Base-by-base conservation (phyloP, 176 grass and related monocot genomes). In the Tuctoria greenei region DNA sequence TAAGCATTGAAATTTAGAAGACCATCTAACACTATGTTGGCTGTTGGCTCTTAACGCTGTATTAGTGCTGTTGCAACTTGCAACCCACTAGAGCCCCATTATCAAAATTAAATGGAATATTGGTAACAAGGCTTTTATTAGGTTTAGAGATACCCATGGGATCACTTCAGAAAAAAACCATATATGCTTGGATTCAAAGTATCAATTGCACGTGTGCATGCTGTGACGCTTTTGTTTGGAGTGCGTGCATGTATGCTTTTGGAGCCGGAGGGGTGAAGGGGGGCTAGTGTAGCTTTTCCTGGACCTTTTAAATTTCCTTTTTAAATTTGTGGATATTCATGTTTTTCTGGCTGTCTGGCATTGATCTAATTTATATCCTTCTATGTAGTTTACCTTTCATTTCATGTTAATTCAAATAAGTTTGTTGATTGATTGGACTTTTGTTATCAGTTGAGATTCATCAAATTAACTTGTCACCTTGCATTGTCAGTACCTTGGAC, bases 401-500 rank as follows among this genome's bases (percentile, higher is more conserved):
- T 6, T 57, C 25, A 47, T 40, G 24, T 28, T 58, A 6, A 4
- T 80, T 36, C 8, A 25, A 21, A 13, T 58, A 61, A 51, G 25
- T 47, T 34, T 67, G 16, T 66, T n/a, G 4, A 40, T 64, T 24
- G 21, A 40, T 15, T 8, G 20, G 49, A 38, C 40, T 68, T 70
- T 8, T 78, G 31, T 71, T 70, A 7, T 47, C 15, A 38, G 43
- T 58, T 74, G 38, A 81, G 24, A 82, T 66, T 38, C 20, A 64
- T 15, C 10, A 28, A 47, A 69, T 69, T 31, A 45, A 1, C 47
- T 66, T 72, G 27, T 37, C 64, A 56, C 46, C 38, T 71, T 50
- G 10, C 23, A 44, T 64, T 64, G 1, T 24, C 35, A 39, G 41
- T 37, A 26, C 55, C 56, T 71, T 27, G 3, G 5, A 15, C n/a